These are phyloP conservation scores for Colletotrichum ledebouriae DNA, from an alignment of 2,329 filamentous ascomycete genomes.

Conservation along the genomic window DNA sequence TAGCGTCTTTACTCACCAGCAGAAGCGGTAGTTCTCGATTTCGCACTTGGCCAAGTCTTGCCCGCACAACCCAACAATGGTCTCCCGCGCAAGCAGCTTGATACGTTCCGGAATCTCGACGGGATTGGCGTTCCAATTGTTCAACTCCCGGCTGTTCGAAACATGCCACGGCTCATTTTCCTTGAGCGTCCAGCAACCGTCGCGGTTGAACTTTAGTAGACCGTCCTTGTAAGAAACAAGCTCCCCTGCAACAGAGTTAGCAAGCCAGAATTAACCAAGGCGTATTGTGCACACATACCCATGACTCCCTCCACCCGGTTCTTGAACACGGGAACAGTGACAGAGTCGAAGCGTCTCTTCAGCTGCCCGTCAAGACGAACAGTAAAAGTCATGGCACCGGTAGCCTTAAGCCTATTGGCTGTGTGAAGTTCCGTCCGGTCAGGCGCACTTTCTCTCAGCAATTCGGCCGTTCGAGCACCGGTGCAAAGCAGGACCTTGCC, in stretches of 20 bases:
- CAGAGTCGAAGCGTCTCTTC: slow-evolving; percentile 57
- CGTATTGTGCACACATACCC: slow-evolving; percentile 48
- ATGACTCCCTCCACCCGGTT: slow-evolving; percentile 58
- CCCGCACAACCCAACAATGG: slow-evolving; percentile 58
- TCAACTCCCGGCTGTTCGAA: slow-evolving; percentile 57
- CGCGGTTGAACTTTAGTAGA: slow-evolving; percentile 72
- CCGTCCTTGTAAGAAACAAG: slow-evolving; percentile 62
- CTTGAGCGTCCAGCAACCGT: slow-evolving; percentile 66
- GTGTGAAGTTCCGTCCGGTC: slow-evolving; percentile 64
- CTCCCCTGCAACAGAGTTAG: slow-evolving; percentile 49
- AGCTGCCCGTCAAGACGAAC: slow-evolving; percentile 58
- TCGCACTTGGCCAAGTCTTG: slow-evolving; percentile 54
- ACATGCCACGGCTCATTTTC: slow-evolving; percentile 67
- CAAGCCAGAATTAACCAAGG: slow-evolving; percentile 31
- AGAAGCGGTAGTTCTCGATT: slow-evolving; percentile 60
- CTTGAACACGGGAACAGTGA: slow-evolving; percentile 66
- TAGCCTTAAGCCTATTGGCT: slow-evolving; percentile 67
- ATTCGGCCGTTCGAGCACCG: slow-evolving; percentile 67
- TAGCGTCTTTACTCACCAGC: slow-evolving; percentile 55
- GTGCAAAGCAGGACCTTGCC: slow-evolving; percentile 69
- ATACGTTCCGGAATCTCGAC: slow-evolving; percentile 56
- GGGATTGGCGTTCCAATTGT: slow-evolving; percentile 55
- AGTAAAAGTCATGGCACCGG: slow-evolving; percentile 63
- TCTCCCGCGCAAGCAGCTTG: slow-evolving; percentile 58
- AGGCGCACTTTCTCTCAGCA: slow-evolving; percentile 66